Evolutionary conservation across 73 alveolate genomes (phyloP), one percentile per base, ranked within the genome.

Genomic region (Blepharisma japonicum): DNA sequence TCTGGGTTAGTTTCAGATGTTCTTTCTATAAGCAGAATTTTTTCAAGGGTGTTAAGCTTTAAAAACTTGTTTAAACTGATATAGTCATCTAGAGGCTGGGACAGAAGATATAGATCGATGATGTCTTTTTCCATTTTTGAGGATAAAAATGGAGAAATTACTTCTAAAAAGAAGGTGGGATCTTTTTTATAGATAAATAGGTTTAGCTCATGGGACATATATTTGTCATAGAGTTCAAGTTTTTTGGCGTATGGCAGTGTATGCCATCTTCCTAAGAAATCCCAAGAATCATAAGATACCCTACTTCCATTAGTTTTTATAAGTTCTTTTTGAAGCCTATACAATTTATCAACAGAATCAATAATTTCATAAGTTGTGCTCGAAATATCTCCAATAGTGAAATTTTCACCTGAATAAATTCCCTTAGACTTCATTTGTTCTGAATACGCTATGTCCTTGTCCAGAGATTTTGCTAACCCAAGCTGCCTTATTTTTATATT

Each of bases 111-210:
- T 45, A 68, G 7, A 54, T 89, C 95, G 7, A 92, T 68, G 74
- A 89, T 83, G 7, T 85, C 76, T 74, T 87, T 92, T 53, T 92
- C 95, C 86, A 92, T 87, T 77, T 92, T 92, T 50, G 71, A 68
- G n/a, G 25, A 27, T 6, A 92, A 68, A 68, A 79, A 90, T 5
- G 92, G 92, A 68, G 71, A 81, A 8, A 84, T 91, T 20, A 90
- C 89, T 6, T 71, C 54, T 21, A 81, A 82, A 61, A 92, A 92
- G 84, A 74, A 92, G 56, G 74, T 84, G 8, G 80, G 71, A 71
- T 92, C 98, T 79, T 77, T 90, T 61, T 74, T 68, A 88, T 56
- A 87, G 66, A 92, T 70, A 77, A 92, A 92, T 42, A 90, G 32
- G 81, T 92, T 90, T 39, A 90, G 80, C 56, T 92, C 98, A 70